A percentile compares a stretch with the other conserved stretches of the same genome.
Evolutionary conservation across 257 asterid genomes (phyloP).

Genomic region (Ballota nigra): DNA sequence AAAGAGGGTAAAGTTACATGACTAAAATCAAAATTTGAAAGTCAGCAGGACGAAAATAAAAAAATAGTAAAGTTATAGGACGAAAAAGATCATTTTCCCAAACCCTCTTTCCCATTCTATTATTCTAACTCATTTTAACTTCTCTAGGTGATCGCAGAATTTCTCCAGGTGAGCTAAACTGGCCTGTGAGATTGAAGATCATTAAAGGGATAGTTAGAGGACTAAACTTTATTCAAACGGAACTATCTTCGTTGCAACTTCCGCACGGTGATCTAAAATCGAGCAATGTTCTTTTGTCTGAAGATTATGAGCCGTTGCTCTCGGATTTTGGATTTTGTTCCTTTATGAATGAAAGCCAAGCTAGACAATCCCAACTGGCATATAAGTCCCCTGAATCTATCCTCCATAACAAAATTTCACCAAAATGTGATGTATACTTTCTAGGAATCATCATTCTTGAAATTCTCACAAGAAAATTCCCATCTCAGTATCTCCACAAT

Average conservation of each 20-base stretch:
- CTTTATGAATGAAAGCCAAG: conserved; percentile 38
- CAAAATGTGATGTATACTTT: conserved; percentile 63
- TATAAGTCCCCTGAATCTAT: conserved; percentile 64
- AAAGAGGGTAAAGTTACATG: no score
- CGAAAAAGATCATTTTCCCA: no score
- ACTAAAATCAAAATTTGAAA: no score
- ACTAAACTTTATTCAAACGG: conserved; percentile 49
- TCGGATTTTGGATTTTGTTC: conserved; percentile 55
- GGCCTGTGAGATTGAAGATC: conserved; percentile 60
- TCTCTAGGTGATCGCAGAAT: conserved; percentile 55
- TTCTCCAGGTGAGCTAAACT: conserved; percentile 46
- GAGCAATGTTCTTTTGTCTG: conserved; percentile 59
- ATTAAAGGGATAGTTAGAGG: conserved; percentile 68
- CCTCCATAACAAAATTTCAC: conserved; percentile 32
- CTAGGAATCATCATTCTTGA: conserved; percentile 79
- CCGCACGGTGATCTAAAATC: conserved; percentile 90
- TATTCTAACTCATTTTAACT: neutral
- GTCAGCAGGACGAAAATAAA: no score
- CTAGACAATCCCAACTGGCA: conserved; percentile 46
- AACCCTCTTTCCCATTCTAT: neutral
- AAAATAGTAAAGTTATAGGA: no score
- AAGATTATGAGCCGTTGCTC: conserved; percentile 55
- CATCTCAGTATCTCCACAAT: conserved; percentile 43
- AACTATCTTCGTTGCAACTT: conserved; percentile 41
- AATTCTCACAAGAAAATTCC: conserved; percentile 64